Percentiles rank a stretch among this genome's conserved stretches.
These are phyloP conservation scores for Rhodotorula sp. DNA, from an alignment of 1,284 basidiomycete genomes.

Conservation along the genomic window DNA sequence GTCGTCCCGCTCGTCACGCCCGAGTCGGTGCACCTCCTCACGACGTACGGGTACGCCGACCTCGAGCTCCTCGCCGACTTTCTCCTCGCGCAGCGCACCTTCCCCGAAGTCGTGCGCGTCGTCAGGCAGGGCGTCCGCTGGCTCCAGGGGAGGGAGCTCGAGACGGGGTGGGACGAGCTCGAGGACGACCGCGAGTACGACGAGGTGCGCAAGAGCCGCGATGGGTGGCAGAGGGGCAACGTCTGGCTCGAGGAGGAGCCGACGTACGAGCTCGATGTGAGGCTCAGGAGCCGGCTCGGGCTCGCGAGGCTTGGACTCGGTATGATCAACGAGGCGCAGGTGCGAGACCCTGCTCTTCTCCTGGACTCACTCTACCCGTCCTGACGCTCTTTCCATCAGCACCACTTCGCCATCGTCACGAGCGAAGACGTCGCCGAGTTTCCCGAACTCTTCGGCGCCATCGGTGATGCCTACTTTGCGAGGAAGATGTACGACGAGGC, in stretches of 20 bases:
- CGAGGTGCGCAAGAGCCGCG: constrained; percentile 52
- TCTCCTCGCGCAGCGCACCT: constrained; percentile 68
- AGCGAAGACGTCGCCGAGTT: constrained; percentile 68
- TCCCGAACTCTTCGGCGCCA: constrained; percentile 73
- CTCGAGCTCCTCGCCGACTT: constrained; percentile 77
- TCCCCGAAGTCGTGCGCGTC: constrained; percentile 68
- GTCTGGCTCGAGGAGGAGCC: constrained; percentile 48
- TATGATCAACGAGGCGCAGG: constrained; percentile 77
- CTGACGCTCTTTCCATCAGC: constrained; percentile 52
- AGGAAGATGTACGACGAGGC: constrained; percentile 71
- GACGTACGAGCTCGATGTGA: constrained; percentile 70
- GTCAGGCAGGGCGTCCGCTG: constrained; percentile 79
- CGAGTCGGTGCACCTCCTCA: constrained; percentile 22
- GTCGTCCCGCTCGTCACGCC: constrained; percentile 45
- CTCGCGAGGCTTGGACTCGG: constrained; percentile 79
- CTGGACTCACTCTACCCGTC: neutral
- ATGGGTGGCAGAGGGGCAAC: constrained; percentile 48
- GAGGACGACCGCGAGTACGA: constrained; percentile 89
- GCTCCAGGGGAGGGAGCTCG: constrained; percentile 79
- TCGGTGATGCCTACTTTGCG: constrained; percentile 81
- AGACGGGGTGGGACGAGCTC: constrained; percentile 74
- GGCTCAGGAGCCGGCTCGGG: constrained; percentile 81
- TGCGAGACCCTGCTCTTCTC: constrained; percentile 49
- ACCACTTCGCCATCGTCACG: constrained; percentile 72
- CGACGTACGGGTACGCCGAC: constrained; percentile 51